A percentile compares a stretch with the other conserved stretches of the same genome.
Evolutionary conservation across 331 rosid genomes (phyloP).

Genomic region (Pyracantha coccinea): DNA sequence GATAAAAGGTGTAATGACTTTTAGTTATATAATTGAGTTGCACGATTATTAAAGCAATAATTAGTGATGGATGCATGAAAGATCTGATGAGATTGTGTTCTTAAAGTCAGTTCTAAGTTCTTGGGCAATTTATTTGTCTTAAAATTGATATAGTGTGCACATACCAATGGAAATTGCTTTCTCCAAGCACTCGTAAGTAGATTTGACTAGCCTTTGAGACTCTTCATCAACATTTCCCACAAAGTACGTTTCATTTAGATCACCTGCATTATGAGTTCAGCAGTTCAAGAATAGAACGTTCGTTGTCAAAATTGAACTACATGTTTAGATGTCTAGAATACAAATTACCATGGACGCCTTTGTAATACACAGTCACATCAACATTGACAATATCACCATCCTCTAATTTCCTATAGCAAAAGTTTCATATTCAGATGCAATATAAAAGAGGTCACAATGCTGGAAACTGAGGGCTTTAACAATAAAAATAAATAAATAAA

Average conservation of each 20-base stretch:
- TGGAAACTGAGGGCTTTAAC: not conserved
- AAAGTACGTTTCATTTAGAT: slow-evolving; percentile 91
- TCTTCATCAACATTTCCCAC: slow-evolving; percentile 95
- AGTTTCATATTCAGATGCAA: not conserved
- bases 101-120: not conserved
- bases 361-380: slow-evolving; percentile 77
- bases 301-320: not conserved
- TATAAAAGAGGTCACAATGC: not conserved
- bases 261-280: slow-evolving; percentile 47
- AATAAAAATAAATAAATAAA: not conserved
- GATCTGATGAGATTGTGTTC: not conserved
- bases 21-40: not conserved
- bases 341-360: slow-evolving; percentile 80
- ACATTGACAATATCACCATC: slow-evolving; percentile 91
- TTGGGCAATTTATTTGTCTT: not conserved
- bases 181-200: slow-evolving; percentile 91
- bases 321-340: not conserved
- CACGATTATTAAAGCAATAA: not conserved
- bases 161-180: slow-evolving; percentile 90
- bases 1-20: not conserved
- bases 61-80: not conserved
- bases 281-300: not conserved
- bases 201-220: slow-evolving; percentile 58
- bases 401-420: slow-evolving; percentile 71
- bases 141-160: not conserved